These are phyloP conservation scores for Cryptococcus sp. DNA, from an alignment of 1,284 basidiomycete genomes.

Conservation along the genomic window DNA sequence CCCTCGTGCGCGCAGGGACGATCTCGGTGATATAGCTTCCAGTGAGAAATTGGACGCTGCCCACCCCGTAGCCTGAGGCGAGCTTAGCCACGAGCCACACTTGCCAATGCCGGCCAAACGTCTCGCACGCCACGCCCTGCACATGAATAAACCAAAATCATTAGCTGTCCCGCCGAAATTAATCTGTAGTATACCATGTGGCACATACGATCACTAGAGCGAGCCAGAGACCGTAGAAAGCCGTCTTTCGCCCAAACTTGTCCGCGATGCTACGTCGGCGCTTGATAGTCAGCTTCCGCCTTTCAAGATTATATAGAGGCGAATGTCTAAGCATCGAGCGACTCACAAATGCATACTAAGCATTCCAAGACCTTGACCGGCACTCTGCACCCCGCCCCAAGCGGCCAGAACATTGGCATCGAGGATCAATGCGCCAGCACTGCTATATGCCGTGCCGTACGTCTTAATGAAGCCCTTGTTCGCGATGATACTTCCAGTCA, in stretches of 20 bases:
- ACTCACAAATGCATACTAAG: slow-evolving; percentile 20
- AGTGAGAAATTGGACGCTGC: slow-evolving; percentile 21
- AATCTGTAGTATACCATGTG: background rate
- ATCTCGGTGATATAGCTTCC: slow-evolving; percentile 25
- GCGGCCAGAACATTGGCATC: slow-evolving; percentile 6
- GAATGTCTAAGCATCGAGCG: too few relatives aligned
- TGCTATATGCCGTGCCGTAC: slow-evolving; percentile 9
- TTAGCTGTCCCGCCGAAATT: background rate
- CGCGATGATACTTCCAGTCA: slow-evolving; percentile 13
- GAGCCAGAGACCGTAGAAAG: slow-evolving; percentile 21
- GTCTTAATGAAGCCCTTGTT: slow-evolving; percentile 21
- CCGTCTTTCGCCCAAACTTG: slow-evolving; percentile 18
- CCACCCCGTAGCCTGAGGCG: slow-evolving; percentile 21
- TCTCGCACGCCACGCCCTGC: slow-evolving; percentile 14
- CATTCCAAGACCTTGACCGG: slow-evolving; percentile 25
- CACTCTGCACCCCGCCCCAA: slow-evolving; percentile 17
- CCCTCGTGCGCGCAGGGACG: slow-evolving; percentile 19
- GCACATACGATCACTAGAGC: slow-evolving; percentile 11
- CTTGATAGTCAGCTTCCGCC: too few relatives aligned
- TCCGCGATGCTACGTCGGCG: slow-evolving; percentile 13
- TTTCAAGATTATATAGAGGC: too few relatives aligned
- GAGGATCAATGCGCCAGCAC: slow-evolving; percentile 5
- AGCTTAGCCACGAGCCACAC: slow-evolving; percentile 26
- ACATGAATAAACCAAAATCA: background rate
- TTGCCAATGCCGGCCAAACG: slow-evolving; percentile 9